phyloP scores from a whole-genome alignment of 2,329 filamentous ascomycete species.

The Colletotrichum limetticola region DNA sequence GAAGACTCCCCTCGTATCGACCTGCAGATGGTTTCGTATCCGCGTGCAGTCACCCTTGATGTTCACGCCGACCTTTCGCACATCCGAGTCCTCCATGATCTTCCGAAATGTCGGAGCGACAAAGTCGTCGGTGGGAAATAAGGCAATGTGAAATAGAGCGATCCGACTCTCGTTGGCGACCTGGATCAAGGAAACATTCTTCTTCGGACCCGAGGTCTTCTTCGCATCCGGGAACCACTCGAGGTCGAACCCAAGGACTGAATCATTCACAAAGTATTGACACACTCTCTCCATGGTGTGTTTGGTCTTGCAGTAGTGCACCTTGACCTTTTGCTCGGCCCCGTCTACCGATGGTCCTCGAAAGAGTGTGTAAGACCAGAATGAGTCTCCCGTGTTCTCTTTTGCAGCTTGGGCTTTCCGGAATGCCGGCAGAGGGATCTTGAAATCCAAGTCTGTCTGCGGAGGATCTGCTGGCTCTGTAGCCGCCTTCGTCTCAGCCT shows the following conservation, averaged over 20 bases:
- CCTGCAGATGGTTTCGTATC: slow-evolving; percentile 71
- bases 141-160: slow-evolving; percentile 82
- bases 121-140: slow-evolving; percentile 67
- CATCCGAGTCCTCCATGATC: slow-evolving; percentile 76
- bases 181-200: slow-evolving; percentile 85
- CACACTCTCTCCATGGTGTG: slow-evolving; percentile 74
- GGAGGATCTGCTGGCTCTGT: slow-evolving; percentile 43
- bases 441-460: slow-evolving; percentile 53
- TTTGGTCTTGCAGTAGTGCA: slow-evolving; percentile 81
- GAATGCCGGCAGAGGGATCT: slow-evolving; percentile 59
- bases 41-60: slow-evolving; percentile 79
- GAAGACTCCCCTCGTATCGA: slow-evolving; percentile 75
- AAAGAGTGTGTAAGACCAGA: slow-evolving; percentile 78
- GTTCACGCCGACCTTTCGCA: slow-evolving; percentile 82
- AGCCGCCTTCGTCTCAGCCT: neutral
- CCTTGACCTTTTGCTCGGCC: slow-evolving; percentile 63
- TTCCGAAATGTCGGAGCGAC: slow-evolving; percentile 76
- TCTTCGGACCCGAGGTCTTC: slow-evolving; percentile 61
- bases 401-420: slow-evolving; percentile 58
- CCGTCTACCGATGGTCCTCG: slow-evolving; percentile 57
- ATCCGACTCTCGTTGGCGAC: slow-evolving; percentile 81
- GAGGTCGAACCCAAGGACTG: slow-evolving; percentile 86
- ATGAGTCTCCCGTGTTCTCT: slow-evolving; percentile 60
- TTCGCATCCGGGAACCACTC: slow-evolving; percentile 77
- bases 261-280: slow-evolving; percentile 73